Evolutionary conservation across 2,329 filamentous ascomycete genomes (phyloP), one percentile per base, ranked within the genome.

Genomic region (Cryphonectria japonica): DNA sequence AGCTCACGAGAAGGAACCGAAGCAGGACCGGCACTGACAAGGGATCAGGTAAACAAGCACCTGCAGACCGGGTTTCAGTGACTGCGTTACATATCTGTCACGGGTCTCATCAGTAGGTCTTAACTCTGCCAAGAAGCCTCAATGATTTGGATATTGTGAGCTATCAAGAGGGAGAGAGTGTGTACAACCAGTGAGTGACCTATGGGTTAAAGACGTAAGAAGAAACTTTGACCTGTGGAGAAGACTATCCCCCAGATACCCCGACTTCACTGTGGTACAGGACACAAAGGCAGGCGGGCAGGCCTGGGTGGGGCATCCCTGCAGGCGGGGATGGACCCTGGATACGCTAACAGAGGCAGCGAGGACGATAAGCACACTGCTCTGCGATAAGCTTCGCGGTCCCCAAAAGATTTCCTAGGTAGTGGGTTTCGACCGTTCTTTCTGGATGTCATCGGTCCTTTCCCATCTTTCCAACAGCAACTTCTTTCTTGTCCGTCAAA

Each of bases 341-440:
- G n/a, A 39, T 22, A 22, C 22, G 50, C 34, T 26, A 43, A 26
- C 7, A 41, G 37, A 46, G 3, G 13, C 34, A 26, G 39, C 29
- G 34, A 43, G 7, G 9, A 34, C 64, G 50, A 66, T 54, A 66
- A 66, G 64, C 32, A 66, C 57, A 22, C 26, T 66, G 54, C 50
- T 50, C 64, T 50, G 64, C 64, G 64, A 66, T 66, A 66, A 66
- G 64, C n/a, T n/a, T 4, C 26, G 46, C 50, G 37, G 11, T 57
- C 26, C n/a, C 50, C 64, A 19, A 66, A 57, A 50, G 54, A 32
- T 29, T 66, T 46, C 14, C 43, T 46, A 46, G 19, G 19, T 22
- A 9, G 46, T n/a, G 16, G 46, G 64, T 37, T 66, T n/a, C 19
- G 16, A 34, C 19, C 41, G 43, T 34, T 34, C 32, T 37, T 54